Conservation (phyloP, 2,329 filamentous ascomycete species). For the Biscogniauxia sp. region DNA sequence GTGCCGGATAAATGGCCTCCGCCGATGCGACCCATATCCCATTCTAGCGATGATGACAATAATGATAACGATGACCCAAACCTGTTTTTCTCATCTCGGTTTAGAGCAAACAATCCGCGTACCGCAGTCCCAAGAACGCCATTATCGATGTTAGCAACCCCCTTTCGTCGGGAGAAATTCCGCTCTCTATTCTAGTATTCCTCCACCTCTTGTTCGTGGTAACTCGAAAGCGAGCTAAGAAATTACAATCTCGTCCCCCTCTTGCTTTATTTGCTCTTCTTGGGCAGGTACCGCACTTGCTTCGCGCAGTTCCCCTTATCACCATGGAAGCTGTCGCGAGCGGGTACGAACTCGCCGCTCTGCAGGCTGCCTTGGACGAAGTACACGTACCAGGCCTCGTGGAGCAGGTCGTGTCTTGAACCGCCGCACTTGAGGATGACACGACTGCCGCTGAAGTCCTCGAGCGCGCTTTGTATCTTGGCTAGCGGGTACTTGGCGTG, state of each 20-base stretch:
- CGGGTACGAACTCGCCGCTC: conserved; percentile 47
- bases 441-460: conserved; percentile 42
- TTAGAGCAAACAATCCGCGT: too few relatives aligned
- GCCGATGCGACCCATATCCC: too few relatives aligned
- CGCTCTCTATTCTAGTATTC: too few relatives aligned
- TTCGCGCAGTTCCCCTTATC: conserved; percentile 39
- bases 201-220: too few relatives aligned
- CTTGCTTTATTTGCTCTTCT: conserved; percentile 22
- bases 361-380: conserved; percentile 52
- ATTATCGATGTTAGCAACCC: too few relatives aligned
- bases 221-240: too few relatives aligned
- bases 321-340: conserved; percentile 36
- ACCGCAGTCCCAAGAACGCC: too few relatives aligned
- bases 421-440: conserved; percentile 45
- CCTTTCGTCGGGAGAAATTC: too few relatives aligned
- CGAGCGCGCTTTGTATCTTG: conserved; percentile 41
- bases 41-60: too few relatives aligned
- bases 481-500: conserved; percentile 41
- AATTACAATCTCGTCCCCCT: not conserved
- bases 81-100: too few relatives aligned
- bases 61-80: too few relatives aligned
- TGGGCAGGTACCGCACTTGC: conserved; percentile 41
- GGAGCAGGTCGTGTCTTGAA: conserved; percentile 37
- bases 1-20: too few relatives aligned
- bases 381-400: conserved; percentile 54